A percentile compares a stretch with the other conserved stretches of the same genome.
These are phyloP conservation scores for Dothistroma septosporum DNA, from an alignment of 2,329 filamentous ascomycete genomes.

Conservation along the genomic window DNA sequence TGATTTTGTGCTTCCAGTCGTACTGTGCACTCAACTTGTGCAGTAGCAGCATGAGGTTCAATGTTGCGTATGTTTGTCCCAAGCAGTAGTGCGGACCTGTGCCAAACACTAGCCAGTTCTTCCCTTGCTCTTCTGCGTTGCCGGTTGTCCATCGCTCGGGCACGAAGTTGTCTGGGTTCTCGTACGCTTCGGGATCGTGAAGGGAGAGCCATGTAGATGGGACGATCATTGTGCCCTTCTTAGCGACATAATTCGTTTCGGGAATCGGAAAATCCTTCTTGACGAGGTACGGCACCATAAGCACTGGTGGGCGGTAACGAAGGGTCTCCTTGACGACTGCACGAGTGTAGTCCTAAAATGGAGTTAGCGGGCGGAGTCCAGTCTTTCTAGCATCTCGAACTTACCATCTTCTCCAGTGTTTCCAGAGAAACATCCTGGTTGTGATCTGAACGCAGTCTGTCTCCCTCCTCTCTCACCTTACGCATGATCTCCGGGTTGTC, in stretches of 20 bases:
- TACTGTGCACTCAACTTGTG: slow-evolving; percentile 32
- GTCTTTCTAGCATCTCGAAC: neutral
- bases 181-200: slow-evolving; percentile 88
- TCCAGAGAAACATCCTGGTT: slow-evolving; percentile 62
- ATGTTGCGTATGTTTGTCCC: slow-evolving; percentile 84
- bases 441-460: slow-evolving; percentile 26
- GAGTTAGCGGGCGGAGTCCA: slow-evolving; percentile 5
- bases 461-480: slow-evolving; percentile 75
- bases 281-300: slow-evolving; percentile 92
- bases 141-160: slow-evolving; percentile 86
- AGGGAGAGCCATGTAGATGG: slow-evolving; percentile 86
- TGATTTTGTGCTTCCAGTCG: slow-evolving; percentile 86
- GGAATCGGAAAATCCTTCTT: slow-evolving; percentile 96
- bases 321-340: slow-evolving; percentile 88
- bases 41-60: slow-evolving; percentile 70
- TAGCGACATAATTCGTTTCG: slow-evolving; percentile 73
- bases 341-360: slow-evolving; percentile 65
- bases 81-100: slow-evolving; percentile 95
- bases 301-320: slow-evolving; percentile 89
- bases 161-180: slow-evolving; percentile 81
- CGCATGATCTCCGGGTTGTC: slow-evolving; percentile 90
- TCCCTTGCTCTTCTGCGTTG: slow-evolving; percentile 82
- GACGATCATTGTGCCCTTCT: slow-evolving; percentile 93
- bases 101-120: slow-evolving; percentile 97
- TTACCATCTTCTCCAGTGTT: slow-evolving; percentile 71